phyloP scores from a whole-genome alignment of 1,284 basidiomycete species.

The Irpex rosettiformis region DNA sequence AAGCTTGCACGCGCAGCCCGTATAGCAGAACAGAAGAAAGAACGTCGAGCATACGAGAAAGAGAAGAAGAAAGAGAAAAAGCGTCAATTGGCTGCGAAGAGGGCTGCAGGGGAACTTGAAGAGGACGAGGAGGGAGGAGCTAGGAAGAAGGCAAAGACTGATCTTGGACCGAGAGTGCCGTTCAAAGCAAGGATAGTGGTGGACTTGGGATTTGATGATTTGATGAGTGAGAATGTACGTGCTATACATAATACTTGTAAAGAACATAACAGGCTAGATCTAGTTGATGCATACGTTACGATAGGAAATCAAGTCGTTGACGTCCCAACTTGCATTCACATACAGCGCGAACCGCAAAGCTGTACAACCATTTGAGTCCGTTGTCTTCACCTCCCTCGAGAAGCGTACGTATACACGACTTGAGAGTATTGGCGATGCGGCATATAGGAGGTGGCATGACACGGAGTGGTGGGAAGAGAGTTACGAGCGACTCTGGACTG shows the following conservation, averaged over 20 bases:
- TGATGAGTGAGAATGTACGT: conserved; percentile 91
- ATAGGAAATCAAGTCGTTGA: conserved; percentile 87
- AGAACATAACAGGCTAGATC: background rate
- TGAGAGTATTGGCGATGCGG: conserved; percentile 63
- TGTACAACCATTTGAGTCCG: conserved; percentile 59
- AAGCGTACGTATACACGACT: conserved; percentile 69
- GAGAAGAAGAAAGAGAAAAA: conserved; percentile 69
- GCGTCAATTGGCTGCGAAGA: conserved; percentile 48
- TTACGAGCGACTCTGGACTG: conserved; percentile 66
- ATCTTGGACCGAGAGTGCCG: conserved; percentile 34
- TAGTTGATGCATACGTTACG: background rate
- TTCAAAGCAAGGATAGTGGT: conserved; percentile 81
- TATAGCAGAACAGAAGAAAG: conserved; percentile 65
- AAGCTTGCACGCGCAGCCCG: conserved; percentile 67
- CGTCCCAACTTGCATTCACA: conserved; percentile 84
- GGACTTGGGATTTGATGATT: conserved; percentile 92
- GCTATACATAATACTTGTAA: background rate
- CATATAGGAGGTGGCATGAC: conserved; percentile 77
- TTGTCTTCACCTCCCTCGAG: conserved; percentile 80
- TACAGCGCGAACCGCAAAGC: conserved; percentile 85
- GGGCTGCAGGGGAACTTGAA: conserved; percentile 51
- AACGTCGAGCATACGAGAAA: conserved; percentile 74
- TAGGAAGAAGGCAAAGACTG: conserved; percentile 40
- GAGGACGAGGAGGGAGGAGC: conserved; percentile 34
- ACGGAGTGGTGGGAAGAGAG: conserved; percentile 80